A percentile compares a stretch with the other conserved stretches of the same genome.
Conservation (phyloP, 345 rosid species). For the Toxicodendron radicans region DNA sequence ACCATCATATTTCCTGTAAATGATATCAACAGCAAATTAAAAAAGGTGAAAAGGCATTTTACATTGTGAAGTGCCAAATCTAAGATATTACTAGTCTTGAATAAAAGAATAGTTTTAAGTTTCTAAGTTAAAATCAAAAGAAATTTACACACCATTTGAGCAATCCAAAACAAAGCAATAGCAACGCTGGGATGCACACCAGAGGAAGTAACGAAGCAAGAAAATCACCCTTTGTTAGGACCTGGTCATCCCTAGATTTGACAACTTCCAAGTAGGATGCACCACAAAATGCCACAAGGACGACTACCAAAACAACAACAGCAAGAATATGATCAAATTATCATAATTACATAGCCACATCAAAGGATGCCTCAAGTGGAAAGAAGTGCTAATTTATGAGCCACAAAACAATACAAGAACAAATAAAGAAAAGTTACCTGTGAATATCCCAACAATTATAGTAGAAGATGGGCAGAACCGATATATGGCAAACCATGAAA, state of each 20-base stretch:
- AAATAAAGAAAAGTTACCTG: constrained; percentile 52
- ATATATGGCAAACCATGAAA: constrained; percentile 97
- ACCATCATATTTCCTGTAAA: constrained; percentile 93
- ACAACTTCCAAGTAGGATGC: constrained; percentile 89
- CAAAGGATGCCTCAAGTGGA: constrained; percentile 8
- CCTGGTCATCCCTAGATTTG: constrained; percentile 79
- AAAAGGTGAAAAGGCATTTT: constrained; percentile 11
- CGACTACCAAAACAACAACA: constrained; percentile 54
- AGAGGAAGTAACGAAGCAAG: constrained; percentile 98
- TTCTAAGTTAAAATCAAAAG: constrained; percentile 21
- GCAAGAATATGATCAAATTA: constrained; percentile 12
- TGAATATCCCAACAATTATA: constrained; percentile 69
- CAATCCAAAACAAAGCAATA: constrained; percentile 90
- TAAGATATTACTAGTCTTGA: neutral
- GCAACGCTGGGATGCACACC: constrained; percentile 87
- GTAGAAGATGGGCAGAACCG: constrained; percentile 93
- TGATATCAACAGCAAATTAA: constrained; percentile 23
- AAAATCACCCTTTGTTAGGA: constrained; percentile 85
- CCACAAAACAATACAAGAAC: constrained; percentile 4
- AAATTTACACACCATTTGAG: constrained; percentile 74
- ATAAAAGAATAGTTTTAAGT: constrained; percentile 13
- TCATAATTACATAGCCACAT: constrained; percentile 10
- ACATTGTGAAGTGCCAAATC: neutral
- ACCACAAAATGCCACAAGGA: constrained; percentile 93
- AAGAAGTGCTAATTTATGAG: constrained; percentile 16